Evolutionary conservation across 306 rosid species (phyloP).

Genomic region (Vigna reflexopilosa): DNA sequence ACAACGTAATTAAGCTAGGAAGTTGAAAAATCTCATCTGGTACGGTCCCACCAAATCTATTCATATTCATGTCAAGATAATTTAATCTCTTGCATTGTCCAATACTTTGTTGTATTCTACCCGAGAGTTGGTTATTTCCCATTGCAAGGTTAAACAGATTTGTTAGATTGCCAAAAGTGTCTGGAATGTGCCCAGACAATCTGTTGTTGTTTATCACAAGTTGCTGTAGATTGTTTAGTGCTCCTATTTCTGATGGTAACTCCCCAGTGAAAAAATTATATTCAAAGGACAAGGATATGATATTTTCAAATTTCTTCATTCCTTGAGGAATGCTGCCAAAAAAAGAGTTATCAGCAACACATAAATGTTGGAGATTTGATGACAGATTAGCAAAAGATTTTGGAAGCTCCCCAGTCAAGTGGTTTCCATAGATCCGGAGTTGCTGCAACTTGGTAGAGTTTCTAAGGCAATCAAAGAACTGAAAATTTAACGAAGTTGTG

Average conservation of each 20-base stretch:
- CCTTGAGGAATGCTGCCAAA: conserved; percentile 49
- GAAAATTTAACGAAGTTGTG: conserved; percentile 37
- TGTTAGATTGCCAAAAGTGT: conserved; percentile 53
- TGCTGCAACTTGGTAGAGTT: conserved; percentile 33
- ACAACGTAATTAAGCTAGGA: conserved; percentile 28
- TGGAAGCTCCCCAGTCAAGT: conserved; percentile 53
- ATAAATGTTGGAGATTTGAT: conserved; percentile 40
- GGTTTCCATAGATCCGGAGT: conserved; percentile 39
- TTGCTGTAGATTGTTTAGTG: conserved; percentile 14
- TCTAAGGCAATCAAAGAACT: conserved; percentile 48
- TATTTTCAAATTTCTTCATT: conserved; percentile 39
- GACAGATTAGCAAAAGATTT: conserved; percentile 46
- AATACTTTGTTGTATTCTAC: conserved; percentile 44
- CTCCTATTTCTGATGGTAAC: conserved; percentile 49
- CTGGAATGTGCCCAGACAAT: conserved; percentile 52
- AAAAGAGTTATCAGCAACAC: conserved; percentile 43
- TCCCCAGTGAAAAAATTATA: conserved; percentile 42
- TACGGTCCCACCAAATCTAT: conserved; percentile 49
- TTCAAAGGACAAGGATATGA: conserved; percentile 45
- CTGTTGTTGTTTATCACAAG: conserved; percentile 14
- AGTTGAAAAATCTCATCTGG: conserved; percentile 50
- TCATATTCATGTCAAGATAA: conserved; percentile 6
- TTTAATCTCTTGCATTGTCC: conserved; percentile 38
- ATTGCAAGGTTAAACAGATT: neutral
- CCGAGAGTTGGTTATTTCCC: conserved; percentile 43